Evolutionary conservation across 768 basidiomycete genomes (phyloP), one percentile per base, ranked within the genome.

Genomic region (Tremella fuciformis): DNA sequence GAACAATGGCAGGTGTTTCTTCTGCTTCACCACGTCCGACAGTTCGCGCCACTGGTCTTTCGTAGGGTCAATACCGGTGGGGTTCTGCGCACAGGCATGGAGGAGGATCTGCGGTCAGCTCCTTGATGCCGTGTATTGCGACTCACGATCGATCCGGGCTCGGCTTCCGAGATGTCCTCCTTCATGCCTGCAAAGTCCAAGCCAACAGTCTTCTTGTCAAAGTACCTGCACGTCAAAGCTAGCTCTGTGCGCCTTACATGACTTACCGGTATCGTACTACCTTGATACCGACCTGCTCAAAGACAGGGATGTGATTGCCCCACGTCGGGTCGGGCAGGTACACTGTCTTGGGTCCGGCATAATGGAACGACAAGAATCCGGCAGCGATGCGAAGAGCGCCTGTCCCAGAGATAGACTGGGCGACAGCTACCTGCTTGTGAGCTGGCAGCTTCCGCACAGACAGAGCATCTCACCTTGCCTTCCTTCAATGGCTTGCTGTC

Each of bases 31-130:
- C 58, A 98, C 80, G 66, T 89, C 83, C 52, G 89, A 90, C 62
- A 99, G 86, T 76, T 89, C 84, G 60, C 82, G 83, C 96, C 96
- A 99, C 80, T 99, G 92, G 53, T 85, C 86, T 15, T 82, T 84
- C 3, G 93, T 96, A 22, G 91, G 93, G 80, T 99, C 96, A 65
- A 98, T 84, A 62, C 96, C 94, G 0, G 93, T 98, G 11, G 94
- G 94, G 79, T 99, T 99, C 82, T 98, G 96, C 16, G 94, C 96
- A 78, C 96, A 98, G 1, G 94, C 93, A 69, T 98, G 94, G 50
- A 99, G 79, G 63, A 99, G 79, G 78, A 98, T 65, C 72, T 71
- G 29, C 1, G 41, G 22, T 65, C 22, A 65, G 61, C 18, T 46
- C 42, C 42, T 46, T 15, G 8, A 38, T 19, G 1, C 37, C 51